Evolutionary conservation across 1,139 yeast genomes (phyloP).

Genomic region (Kodamaea fungicola): DNA sequence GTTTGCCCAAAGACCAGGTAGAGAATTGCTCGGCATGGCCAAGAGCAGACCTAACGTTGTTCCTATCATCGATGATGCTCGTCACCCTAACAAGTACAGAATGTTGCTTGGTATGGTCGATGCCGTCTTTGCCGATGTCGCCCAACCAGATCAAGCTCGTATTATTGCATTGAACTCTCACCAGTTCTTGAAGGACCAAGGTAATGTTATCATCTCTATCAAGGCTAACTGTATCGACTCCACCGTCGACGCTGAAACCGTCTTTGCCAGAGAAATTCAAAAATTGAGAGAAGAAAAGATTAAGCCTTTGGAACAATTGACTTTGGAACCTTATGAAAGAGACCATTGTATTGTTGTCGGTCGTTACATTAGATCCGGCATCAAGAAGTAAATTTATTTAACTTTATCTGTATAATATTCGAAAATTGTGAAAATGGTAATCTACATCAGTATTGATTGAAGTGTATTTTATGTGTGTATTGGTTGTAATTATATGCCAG

Average conservation of each 20-base stretch:
- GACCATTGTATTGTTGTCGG: slow-evolving; percentile 99
- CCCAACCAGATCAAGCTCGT: slow-evolving; percentile 99
- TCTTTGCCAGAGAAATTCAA: slow-evolving; percentile 98
- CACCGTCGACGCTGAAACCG: slow-evolving; percentile 98
- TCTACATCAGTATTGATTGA: background rate
- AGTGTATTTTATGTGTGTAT: too few species aligned
- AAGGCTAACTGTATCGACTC: slow-evolving; percentile 99
- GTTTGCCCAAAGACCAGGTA: slow-evolving; percentile 99
- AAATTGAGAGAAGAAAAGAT: slow-evolving; percentile 98
- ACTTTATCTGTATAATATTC: background rate
- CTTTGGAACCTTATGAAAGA: slow-evolving; percentile 98
- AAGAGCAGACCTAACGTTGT: slow-evolving; percentile 99
- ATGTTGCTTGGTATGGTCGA: slow-evolving; percentile 99
- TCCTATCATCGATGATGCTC: slow-evolving; percentile 98
- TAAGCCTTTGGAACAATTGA: slow-evolving; percentile 97
- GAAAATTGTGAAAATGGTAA: background rate
- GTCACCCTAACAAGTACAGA: slow-evolving; percentile 99
- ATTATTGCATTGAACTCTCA: slow-evolving; percentile 97
- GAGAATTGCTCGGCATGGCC: slow-evolving; percentile 99
- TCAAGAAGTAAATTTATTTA: slow-evolving; percentile 47
- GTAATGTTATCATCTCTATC: slow-evolving; percentile 96
- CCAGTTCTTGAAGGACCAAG: slow-evolving; percentile 95
- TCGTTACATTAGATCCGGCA: slow-evolving; percentile 89
- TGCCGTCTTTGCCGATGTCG: slow-evolving; percentile 98
- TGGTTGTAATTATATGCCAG: too few species aligned